These are phyloP conservation scores for Exsudoporus frostii DNA, from an alignment of 768 basidiomycete genomes.

Conservation along the genomic window DNA sequence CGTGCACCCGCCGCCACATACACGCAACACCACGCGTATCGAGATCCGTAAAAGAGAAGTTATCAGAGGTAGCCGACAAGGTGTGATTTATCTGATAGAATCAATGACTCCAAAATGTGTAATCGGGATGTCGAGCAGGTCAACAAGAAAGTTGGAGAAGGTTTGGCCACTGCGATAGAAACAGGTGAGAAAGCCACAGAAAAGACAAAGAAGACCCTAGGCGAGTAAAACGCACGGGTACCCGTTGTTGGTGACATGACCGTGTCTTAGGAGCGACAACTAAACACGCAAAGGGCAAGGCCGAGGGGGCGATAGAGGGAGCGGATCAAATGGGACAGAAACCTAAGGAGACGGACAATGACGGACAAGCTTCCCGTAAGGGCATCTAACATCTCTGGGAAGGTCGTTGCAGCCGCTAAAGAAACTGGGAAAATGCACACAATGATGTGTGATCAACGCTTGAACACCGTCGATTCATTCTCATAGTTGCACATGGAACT, in stretches of 20 bases:
- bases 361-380: neutral
- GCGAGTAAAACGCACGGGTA: conserved; percentile 13
- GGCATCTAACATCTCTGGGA: neutral
- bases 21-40: conserved; percentile 29
- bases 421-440: conserved; percentile 18
- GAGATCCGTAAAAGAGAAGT: conserved; percentile 39
- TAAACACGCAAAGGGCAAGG: conserved; percentile 1
- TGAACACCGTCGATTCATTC: neutral
- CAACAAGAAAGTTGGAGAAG: conserved; percentile 39
- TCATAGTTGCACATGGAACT: neutral
- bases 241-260: neutral
- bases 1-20: conserved; percentile 22
- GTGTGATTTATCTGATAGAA: conserved; percentile 16
- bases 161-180: conserved; percentile 41
- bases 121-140: conserved; percentile 25
- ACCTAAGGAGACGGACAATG: conserved; percentile 10
- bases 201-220: conserved; percentile 36
- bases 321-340: conserved; percentile 7
- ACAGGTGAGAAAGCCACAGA: conserved; percentile 39
- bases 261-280: neutral
- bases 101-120: neutral
- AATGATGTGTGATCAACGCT: conserved; percentile 1
- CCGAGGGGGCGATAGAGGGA: neutral
- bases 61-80: conserved; percentile 37
- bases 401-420: conserved; percentile 16